Conservation (phyloP, 2,329 filamentous ascomycete genomes). For the Colletotrichum costaricense region DNA sequence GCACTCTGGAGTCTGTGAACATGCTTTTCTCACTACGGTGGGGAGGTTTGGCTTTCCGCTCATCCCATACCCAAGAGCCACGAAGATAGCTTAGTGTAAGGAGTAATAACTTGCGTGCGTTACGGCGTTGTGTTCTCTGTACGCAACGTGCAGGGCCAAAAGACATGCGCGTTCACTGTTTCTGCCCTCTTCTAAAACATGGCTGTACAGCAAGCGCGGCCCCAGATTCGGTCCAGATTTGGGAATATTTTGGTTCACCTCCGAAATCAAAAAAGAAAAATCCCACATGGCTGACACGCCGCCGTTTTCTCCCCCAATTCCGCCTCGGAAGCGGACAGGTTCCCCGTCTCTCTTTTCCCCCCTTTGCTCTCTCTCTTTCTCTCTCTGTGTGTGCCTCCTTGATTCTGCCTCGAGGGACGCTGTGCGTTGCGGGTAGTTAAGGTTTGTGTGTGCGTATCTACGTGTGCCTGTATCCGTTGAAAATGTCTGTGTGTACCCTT, state of each 20-base stretch:
- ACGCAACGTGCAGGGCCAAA: conserved; percentile 10
- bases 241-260: not conserved
- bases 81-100: not conserved
- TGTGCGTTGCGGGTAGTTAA: not conserved
- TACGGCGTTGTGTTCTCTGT: not conserved
- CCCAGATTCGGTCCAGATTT: not conserved
- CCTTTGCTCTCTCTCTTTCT: too few relatives aligned
- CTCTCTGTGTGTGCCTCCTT: not conserved
- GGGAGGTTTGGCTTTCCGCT: not conserved
- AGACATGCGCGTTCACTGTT: conserved; percentile 23
- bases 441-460: not conserved
- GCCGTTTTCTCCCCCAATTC: conserved; percentile 13
- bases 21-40: conserved; percentile 17
- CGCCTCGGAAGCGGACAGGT: not conserved
- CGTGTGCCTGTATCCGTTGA: not conserved
- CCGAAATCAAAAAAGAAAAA: not conserved
- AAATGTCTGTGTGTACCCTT: not conserved
- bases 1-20: not conserved
- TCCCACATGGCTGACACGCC: not conserved
- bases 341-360: not conserved
- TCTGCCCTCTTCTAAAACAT: conserved; percentile 22
- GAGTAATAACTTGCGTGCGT: not conserved
- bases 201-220: conserved; percentile 5
- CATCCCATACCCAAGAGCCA: not conserved
- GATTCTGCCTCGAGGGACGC: not conserved